Conservation (phyloP, 805 yeast species). For the Kuraishia capsulata region DNA sequence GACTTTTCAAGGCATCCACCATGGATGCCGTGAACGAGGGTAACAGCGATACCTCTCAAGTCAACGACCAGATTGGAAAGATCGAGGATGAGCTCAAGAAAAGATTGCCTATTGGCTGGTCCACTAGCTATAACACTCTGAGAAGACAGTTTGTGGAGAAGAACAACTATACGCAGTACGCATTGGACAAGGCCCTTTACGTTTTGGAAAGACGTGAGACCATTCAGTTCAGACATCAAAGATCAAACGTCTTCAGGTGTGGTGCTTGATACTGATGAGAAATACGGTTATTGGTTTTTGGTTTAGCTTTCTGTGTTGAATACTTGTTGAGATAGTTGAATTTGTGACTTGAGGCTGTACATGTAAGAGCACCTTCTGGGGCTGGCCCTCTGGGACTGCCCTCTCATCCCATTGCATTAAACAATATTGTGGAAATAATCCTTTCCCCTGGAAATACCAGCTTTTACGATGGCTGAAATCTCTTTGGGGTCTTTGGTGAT, state of each 20-base stretch:
- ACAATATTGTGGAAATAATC: conserved; percentile 47
- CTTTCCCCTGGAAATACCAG: conserved; percentile 55
- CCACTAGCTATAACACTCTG: conserved; percentile 78
- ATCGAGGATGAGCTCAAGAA: conserved; percentile 82
- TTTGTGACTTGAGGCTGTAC: background rate
- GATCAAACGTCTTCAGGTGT: conserved; percentile 69
- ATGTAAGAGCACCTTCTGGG: too few relatives aligned
- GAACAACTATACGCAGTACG: conserved; percentile 47
- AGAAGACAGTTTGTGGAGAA: conserved; percentile 60
- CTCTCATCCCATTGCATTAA: too few relatives aligned
- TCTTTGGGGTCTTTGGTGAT: conserved; percentile 84
- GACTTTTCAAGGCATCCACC: conserved; percentile 92
- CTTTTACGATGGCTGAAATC: conserved; percentile 64
- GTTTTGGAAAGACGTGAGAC: conserved; percentile 80
- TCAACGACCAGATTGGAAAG: conserved; percentile 61
- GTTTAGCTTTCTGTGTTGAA: background rate
- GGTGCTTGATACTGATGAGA: conserved; percentile 34
- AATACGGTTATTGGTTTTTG: background rate
- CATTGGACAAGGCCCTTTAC: conserved; percentile 74
- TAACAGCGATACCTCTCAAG: conserved; percentile 41
- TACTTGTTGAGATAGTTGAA: background rate
- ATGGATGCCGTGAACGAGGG: conserved; percentile 74
- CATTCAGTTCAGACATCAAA: conserved; percentile 81
- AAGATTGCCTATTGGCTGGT: conserved; percentile 94
- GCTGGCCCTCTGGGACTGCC: too few relatives aligned